Evolutionary conservation across 805 yeast species (phyloP).

Genomic region (Ogataea neopini): DNA sequence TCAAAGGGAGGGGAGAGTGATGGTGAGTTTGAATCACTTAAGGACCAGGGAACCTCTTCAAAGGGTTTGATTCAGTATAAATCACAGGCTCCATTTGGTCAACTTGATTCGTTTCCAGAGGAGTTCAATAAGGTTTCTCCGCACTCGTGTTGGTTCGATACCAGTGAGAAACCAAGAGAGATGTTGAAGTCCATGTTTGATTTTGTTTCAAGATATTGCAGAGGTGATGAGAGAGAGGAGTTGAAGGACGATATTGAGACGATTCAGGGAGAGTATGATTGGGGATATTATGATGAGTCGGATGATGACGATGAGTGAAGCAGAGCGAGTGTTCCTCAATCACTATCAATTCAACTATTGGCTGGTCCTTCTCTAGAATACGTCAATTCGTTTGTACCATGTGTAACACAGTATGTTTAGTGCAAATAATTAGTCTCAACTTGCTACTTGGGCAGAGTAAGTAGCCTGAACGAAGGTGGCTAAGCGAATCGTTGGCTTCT

Average conservation of each 20-base stretch:
- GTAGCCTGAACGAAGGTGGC: no score
- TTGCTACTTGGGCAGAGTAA: no score
- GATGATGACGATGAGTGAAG: slow-evolving; percentile 1
- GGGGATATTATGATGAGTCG: slow-evolving; percentile 49
- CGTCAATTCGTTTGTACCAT: no score
- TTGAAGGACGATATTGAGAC: slow-evolving; percentile 49
- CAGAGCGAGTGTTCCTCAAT: no score
- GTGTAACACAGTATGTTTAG: no score
- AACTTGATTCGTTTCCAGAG: slow-evolving; percentile 37
- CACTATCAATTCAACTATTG: no score
- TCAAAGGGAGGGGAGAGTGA: no score
- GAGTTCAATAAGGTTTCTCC: slow-evolving; percentile 17
- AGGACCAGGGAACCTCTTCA: slow-evolving; percentile 21
- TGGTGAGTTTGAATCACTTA: slow-evolving; percentile 13
- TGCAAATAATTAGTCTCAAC: no score
- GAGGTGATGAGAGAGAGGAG: slow-evolving; percentile 54
- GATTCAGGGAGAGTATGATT: slow-evolving; percentile 47
- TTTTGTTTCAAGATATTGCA: slow-evolving; percentile 28
- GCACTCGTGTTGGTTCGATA: slow-evolving; percentile 19
- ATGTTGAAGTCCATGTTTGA: slow-evolving; percentile 27
- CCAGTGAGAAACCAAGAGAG: slow-evolving; percentile 28
- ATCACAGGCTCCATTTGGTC: slow-evolving; percentile 14
- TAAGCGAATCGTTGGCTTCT: no score
- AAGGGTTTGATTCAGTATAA: slow-evolving; percentile 18
- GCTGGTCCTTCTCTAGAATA: no score